phyloP scores from a whole-genome alignment of 306 rosid genomes.

The Medicago arabica region DNA sequence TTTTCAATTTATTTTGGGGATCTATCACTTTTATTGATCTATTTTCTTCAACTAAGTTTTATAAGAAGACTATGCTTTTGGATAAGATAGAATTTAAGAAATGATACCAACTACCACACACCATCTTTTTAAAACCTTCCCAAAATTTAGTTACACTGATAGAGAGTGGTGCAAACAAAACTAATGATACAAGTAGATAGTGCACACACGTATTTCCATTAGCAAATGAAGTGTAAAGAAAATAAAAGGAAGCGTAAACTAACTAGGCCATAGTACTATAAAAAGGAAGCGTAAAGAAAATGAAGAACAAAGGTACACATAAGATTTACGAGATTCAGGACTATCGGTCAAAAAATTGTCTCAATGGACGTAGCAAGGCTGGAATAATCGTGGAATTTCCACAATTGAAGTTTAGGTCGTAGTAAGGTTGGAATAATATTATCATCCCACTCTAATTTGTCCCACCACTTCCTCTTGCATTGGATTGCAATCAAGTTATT shows the following conservation, averaged over 20 bases:
- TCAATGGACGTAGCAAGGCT: too few relatives aligned
- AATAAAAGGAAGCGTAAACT: too few relatives aligned
- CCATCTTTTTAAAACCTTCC: constrained; percentile 15
- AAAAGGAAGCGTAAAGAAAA: background rate
- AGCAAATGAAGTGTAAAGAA: too few relatives aligned
- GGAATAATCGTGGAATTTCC: too few relatives aligned
- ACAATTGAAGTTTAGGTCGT: too few relatives aligned
- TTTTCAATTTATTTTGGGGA: constrained; percentile 20
- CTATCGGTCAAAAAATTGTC: too few relatives aligned
- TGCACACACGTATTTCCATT: background rate
- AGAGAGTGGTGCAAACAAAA: too few relatives aligned
- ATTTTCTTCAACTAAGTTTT: constrained; percentile 1
- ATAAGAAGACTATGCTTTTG: constrained; percentile 45
- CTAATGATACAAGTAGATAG: background rate
- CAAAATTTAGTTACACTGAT: background rate
- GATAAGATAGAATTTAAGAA: constrained; percentile 49
- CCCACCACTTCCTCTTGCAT: background rate
- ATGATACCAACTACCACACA: background rate
- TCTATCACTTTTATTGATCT: background rate
- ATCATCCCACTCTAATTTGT: constrained; percentile 30
- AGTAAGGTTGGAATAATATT: background rate
- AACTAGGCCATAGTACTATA: too few relatives aligned
- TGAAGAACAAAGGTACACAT: background rate
- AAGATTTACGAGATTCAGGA: too few relatives aligned
- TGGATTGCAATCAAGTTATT: background rate